A percentile compares a stretch with the other conserved stretches of the same genome.
phyloP scores from a whole-genome alignment of 768 basidiomycete species.

The Lactarius tabidus region DNA sequence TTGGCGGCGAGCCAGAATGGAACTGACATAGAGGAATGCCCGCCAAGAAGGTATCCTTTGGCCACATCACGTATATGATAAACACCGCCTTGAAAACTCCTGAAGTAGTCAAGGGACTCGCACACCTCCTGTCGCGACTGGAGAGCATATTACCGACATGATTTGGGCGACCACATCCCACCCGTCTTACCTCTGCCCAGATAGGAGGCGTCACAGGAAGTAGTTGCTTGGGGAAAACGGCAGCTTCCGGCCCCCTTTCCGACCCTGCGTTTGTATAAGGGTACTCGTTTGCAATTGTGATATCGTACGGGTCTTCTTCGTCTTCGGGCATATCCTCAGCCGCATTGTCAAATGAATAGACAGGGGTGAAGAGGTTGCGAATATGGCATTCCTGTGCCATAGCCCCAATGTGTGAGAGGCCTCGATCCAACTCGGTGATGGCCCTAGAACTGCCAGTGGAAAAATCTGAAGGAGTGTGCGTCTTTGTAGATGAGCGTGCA shows the following conservation, averaged over 20 bases:
- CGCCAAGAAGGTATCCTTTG: constrained; percentile 75
- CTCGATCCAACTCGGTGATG: constrained; percentile 3
- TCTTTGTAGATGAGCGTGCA: not conserved
- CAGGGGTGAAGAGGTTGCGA: not conserved
- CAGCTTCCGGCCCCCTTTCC: not conserved
- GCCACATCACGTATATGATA: constrained; percentile 58
- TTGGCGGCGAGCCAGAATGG: not conserved
- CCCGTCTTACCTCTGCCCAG: constrained; percentile 42
- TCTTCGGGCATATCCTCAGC: not conserved
- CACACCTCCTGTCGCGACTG: constrained; percentile 84
- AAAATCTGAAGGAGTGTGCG: not conserved
- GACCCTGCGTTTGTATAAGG: not conserved
- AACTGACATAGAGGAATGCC: constrained; percentile 59
- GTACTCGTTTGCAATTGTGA: not conserved
- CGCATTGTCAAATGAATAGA: constrained; percentile 4
- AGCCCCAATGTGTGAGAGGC: not conserved
- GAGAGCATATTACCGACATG: constrained; percentile 11
- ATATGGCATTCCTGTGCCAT: not conserved
- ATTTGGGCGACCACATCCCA: not conserved
- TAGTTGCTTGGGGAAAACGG: constrained; percentile 26
- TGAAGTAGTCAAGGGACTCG: constrained; percentile 71
- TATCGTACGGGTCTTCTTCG: not conserved
- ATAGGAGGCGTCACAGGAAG: constrained; percentile 36
- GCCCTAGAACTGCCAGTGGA: not conserved
- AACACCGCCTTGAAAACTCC: constrained; percentile 77